Percentiles rank a stretch among this genome's conserved stretches.
Conservation (phyloP, 306 rosid genomes). For the Lagenaria siceraria region DNA sequence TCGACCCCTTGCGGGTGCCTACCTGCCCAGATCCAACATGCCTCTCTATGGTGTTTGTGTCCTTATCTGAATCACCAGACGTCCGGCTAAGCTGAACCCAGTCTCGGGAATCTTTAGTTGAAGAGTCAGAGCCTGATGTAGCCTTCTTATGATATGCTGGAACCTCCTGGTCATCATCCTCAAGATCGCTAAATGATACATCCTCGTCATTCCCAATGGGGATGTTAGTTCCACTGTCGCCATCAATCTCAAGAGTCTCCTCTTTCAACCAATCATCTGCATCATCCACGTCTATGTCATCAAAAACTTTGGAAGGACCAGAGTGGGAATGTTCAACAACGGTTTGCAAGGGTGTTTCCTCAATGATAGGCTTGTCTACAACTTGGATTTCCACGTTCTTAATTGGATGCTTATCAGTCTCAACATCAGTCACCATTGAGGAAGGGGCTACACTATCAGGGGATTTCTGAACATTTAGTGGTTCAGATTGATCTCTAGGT, state of each 20-base stretch:
- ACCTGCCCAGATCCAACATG: conserved; percentile 45
- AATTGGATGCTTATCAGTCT: conserved; percentile 45
- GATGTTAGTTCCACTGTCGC: conserved; percentile 42
- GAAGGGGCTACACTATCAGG: conserved; percentile 29
- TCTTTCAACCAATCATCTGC: conserved; percentile 96
- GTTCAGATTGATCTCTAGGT: conserved; percentile 25
- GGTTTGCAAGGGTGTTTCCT: conserved; percentile 32
- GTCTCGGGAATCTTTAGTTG: conserved; percentile 75
- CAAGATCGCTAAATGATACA: conserved; percentile 93
- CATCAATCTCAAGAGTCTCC: conserved; percentile 57
- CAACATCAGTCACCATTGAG: conserved; percentile 20
- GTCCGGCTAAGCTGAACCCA: conserved; percentile 80
- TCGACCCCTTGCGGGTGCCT: conserved; percentile 53
- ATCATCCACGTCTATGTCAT: conserved; percentile 59
- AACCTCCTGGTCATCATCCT: conserved; percentile 66
- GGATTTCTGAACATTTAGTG: conserved; percentile 23
- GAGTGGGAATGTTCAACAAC: conserved; percentile 22
- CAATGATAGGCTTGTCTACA: conserved; percentile 45
- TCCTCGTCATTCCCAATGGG: conserved; percentile 70
- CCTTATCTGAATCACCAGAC: conserved; percentile 60
- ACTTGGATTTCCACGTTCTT: conserved; percentile 33
- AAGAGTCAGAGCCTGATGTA: conserved; percentile 71
- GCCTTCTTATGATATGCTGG: conserved; percentile 42
- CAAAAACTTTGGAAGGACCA: conserved; percentile 25
- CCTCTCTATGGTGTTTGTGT: conserved; percentile 32